Base-by-base conservation (phyloP, 169 alveolate genomes). In the Eimeria sp. region DNA sequence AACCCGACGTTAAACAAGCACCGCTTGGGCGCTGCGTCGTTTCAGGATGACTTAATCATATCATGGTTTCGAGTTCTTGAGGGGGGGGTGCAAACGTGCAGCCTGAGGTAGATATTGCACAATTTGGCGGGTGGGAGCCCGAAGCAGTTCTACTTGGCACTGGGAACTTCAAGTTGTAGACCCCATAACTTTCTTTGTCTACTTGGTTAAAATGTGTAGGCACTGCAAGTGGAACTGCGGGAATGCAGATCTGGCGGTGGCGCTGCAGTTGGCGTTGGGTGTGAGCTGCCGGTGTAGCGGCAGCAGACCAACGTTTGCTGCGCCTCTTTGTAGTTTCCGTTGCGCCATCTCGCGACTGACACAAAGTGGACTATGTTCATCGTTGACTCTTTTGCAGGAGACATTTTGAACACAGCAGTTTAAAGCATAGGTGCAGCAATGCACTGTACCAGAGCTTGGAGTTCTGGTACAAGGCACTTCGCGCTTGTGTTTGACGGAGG, bases 141-240 rank as follows among this genome's bases (percentile, higher is more conserved):
- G 76, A 66, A n/a, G 76, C 76, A 66, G 49, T 18, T 30, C 77
- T 27, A 1, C 87, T 46, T 14, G 87, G 87, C 87, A 49, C 87
- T 25, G 40, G 13, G 3, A n/a, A 25, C 87, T 23, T n/a, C 20
- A 77, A 43, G 40, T 43, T 43, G 49, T 52, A 62, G 27, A 25
- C 40, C 58, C 18, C 87, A 49, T 49, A 14, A 10, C 37, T 77
- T 43, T 27, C 6, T 27, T 13, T 77, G 66, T 77, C 43, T 43
- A 20, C 87, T 49, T 71, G 54, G 33, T 71, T 30, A 25, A 71
- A 33, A 25, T 43, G 52, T 52, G 58, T 46, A 33, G 46, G 87
- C 40, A 11, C 64, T 77, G 66, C 64, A 46, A 62, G 62, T 10
- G 66, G 87, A 43, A 52, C 62, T 40, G 60, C 85, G 66, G 87